These are phyloP conservation scores for Gyrodon lividus DNA, from an alignment of 768 basidiomycete genomes.

Conservation along the genomic window DNA sequence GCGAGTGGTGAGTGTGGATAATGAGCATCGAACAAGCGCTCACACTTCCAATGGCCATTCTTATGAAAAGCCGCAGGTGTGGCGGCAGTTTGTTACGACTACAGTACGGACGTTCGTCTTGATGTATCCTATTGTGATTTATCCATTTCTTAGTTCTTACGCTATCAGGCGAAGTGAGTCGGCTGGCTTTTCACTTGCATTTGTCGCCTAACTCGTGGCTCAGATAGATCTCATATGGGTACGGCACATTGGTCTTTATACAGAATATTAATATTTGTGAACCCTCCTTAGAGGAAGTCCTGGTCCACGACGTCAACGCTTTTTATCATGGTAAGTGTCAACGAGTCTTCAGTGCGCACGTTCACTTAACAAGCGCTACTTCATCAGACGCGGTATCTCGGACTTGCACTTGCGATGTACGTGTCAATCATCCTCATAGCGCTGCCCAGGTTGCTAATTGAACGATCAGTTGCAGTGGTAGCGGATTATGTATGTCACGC, in stretches of 20 bases:
- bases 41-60: not conserved
- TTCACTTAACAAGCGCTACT: not conserved
- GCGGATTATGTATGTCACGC: conserved; percentile 1
- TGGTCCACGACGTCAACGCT: conserved; percentile 11
- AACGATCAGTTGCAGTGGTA: not conserved
- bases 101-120: not conserved
- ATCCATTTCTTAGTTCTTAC: conserved; percentile 7
- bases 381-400: conserved; percentile 7
- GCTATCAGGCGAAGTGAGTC: conserved; percentile 7
- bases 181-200: not conserved
- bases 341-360: too few species aligned
- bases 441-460: not conserved
- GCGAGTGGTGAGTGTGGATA: not conserved
- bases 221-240: conserved; percentile 16
- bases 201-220: not conserved
- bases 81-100: conserved; percentile 9
- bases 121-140: not conserved
- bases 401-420: conserved; percentile 7
- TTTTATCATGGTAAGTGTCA: conserved; percentile 10
- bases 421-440: not conserved
- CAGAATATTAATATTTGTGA: not conserved
- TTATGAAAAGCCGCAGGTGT: conserved; percentile 1
- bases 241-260: not conserved
- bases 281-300: conserved; percentile 6
- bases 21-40: not conserved